phyloP scores from a whole-genome alignment of 441 rosid genomes.

The Gossypium schwendimanii region DNA sequence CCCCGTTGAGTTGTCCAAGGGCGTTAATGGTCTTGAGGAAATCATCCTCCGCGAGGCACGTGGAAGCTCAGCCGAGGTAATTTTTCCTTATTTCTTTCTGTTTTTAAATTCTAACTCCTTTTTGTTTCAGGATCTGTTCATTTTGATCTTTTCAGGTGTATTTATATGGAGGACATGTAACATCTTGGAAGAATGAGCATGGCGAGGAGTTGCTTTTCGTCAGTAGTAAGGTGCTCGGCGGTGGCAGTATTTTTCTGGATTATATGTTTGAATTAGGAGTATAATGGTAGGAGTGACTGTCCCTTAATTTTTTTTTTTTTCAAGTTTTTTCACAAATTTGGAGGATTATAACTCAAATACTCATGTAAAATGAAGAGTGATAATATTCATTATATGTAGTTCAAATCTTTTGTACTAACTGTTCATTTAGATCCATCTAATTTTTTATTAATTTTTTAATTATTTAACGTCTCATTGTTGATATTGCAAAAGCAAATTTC shows the following conservation, averaged over 20 bases:
- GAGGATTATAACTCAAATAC: background rate
- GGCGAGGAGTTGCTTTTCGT: slow-evolving; percentile 64
- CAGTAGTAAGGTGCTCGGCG: slow-evolving; percentile 49
- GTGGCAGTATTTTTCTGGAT: background rate
- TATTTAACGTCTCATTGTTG: background rate
- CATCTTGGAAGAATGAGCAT: slow-evolving; percentile 68
- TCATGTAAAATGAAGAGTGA: background rate
- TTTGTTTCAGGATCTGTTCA: background rate
- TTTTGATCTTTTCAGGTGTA: slow-evolving; percentile 38
- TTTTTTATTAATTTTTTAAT: too few relatives aligned
- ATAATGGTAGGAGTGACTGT: background rate
- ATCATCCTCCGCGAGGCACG: slow-evolving; percentile 61
- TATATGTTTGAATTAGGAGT: background rate
- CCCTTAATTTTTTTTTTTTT: too few relatives aligned
- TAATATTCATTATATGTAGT: background rate
- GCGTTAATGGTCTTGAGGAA: slow-evolving; percentile 61
- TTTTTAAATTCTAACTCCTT: background rate
- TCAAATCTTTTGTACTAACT: background rate
- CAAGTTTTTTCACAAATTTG: too few relatives aligned
- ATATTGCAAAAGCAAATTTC: background rate
- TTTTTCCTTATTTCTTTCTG: background rate
- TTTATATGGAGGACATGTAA: slow-evolving; percentile 61
- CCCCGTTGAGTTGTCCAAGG: slow-evolving; percentile 39
- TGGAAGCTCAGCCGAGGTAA: slow-evolving; percentile 65
- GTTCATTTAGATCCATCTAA: background rate